A percentile compares a stretch with the other conserved stretches of the same genome.
These are phyloP conservation scores for Penicillium angulare DNA, from an alignment of 495 filamentous ascomycete genomes.

Conservation along the genomic window DNA sequence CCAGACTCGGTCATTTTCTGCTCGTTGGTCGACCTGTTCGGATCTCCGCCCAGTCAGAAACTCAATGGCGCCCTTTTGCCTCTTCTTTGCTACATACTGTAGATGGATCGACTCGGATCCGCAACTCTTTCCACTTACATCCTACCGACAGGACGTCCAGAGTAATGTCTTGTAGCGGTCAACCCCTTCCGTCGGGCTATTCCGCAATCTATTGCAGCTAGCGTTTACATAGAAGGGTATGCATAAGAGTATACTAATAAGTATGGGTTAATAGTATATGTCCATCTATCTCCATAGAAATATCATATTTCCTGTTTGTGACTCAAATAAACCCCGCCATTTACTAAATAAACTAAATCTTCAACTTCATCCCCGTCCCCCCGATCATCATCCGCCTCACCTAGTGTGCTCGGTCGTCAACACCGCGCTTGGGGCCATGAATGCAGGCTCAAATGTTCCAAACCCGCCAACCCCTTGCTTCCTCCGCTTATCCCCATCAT, in stretches of 20 bases:
- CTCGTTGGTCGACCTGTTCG: conserved; percentile 7
- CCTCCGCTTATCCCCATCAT: conserved; percentile 12
- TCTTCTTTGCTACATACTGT: too few species aligned
- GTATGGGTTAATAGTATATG: too few species aligned
- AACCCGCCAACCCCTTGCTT: conserved; percentile 26
- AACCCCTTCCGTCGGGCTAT: too few species aligned
- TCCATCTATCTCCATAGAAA: too few species aligned
- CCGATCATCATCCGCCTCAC: neutral
- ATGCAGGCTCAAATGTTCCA: conserved; percentile 7
- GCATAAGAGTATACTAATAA: too few species aligned
- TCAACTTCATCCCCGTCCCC: neutral
- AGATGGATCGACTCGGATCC: conserved; percentile 9
- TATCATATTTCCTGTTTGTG: too few species aligned
- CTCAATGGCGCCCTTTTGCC: conserved; percentile 17
- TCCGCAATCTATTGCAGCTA: too few species aligned
- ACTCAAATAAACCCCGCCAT: too few species aligned
- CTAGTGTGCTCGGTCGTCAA: conserved; percentile 12
- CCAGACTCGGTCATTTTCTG: conserved; percentile 3
- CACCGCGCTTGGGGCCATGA: conserved; percentile 2
- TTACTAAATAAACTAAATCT: neutral
- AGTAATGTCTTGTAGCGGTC: too few species aligned
- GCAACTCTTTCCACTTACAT: neutral
- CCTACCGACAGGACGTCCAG: too few species aligned
- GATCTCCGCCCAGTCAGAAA: conserved; percentile 13
- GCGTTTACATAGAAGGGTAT: too few species aligned